Evolutionary conservation across 352 stramenopile genomes (phyloP), one percentile per base, ranked within the genome.

Genomic region (Pythium sp.): DNA sequence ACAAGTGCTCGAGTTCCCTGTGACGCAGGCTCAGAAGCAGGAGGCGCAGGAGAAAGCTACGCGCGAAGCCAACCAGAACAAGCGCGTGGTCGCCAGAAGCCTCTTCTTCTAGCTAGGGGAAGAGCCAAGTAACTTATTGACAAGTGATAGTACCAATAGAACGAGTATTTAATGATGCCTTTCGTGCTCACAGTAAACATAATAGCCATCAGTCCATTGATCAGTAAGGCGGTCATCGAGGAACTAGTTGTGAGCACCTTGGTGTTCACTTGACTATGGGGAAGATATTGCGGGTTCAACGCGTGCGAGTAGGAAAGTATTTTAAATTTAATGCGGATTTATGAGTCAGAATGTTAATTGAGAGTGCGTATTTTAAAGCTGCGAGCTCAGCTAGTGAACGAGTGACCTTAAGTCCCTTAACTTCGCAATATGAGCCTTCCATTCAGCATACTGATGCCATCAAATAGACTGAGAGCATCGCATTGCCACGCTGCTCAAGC

Each of bases 1-100:
- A 5, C 64, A 58, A 36, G 26, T 69, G 38, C 24, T 67, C 12
- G 32, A 53, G 1, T 67, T 67, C 49, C 51, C 62, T 43, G 14
- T 34, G n/a, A 67, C 62, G 18, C 4, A 12, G 26, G n/a, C 36
- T 11, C 49, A 67, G 51, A 22, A 36, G 9, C 24, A 67, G 26
- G 26, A 26, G 5, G 47, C 46, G 15, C 30, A 46, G 20, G 61
- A 51, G 20, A 43, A 58, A 47, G 32, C 61, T 9, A n/a, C 14
- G 12, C 30, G 28, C 32, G 61, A 59, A 12, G 47, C 47, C 20
- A 41, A 6, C 3, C 22, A 64, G 58, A 54, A 18, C 58, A 46
- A 36, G 18, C n/a, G 43, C 58, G 22, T 53, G 24, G 47, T 56
- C 58, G 58, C 38, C 12, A 41, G 41, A 14, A 64, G 58, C 58